These are phyloP conservation scores for Musa troglodytarum DNA, from an alignment of 176 grass and related monocot species.

Conservation along the genomic window DNA sequence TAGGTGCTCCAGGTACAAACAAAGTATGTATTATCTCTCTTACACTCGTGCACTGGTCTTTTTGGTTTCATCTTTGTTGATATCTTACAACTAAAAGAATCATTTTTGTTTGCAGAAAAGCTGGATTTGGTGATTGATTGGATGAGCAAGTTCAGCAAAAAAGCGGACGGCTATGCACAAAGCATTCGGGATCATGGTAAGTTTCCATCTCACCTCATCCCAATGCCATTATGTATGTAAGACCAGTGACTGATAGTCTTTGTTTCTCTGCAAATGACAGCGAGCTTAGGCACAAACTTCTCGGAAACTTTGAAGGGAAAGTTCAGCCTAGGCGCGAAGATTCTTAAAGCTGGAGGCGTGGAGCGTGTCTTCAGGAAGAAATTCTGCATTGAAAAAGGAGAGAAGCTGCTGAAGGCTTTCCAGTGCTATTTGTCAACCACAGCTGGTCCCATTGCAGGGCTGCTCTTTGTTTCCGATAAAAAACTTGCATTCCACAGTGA, in stretches of 20 bases:
- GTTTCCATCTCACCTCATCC: neutral
- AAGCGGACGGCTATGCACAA: conserved; percentile 4
- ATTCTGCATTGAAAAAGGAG: conserved; percentile 45
- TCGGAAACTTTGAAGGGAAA: conserved; percentile 65
- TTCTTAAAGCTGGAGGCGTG: conserved; percentile 53
- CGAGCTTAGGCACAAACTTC: conserved; percentile 43
- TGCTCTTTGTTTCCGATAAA: conserved; percentile 56
- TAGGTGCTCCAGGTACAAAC: neutral
- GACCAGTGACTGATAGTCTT: neutral
- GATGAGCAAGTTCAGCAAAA: conserved; percentile 13
- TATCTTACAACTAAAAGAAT: neutral
- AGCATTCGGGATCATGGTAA: conserved; percentile 19
- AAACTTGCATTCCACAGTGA: conserved; percentile 23
- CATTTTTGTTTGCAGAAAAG: conserved; percentile 4
- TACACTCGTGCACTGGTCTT: neutral
- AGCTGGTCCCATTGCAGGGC: conserved; percentile 59
- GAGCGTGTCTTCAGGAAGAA: conserved; percentile 49
- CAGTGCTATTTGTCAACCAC: conserved; percentile 76
- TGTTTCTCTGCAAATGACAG: conserved; percentile 19
- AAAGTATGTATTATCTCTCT: neutral
- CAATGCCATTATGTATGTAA: neutral
- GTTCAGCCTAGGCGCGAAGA: conserved; percentile 43
- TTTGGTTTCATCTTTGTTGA: too few relatives aligned
- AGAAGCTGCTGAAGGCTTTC: conserved; percentile 61
- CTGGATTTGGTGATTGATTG: neutral